Evolutionary conservation across 2,329 filamentous ascomycete species (phyloP), one percentile per base, ranked within the genome.

Genomic region (Apiospora sp.): DNA sequence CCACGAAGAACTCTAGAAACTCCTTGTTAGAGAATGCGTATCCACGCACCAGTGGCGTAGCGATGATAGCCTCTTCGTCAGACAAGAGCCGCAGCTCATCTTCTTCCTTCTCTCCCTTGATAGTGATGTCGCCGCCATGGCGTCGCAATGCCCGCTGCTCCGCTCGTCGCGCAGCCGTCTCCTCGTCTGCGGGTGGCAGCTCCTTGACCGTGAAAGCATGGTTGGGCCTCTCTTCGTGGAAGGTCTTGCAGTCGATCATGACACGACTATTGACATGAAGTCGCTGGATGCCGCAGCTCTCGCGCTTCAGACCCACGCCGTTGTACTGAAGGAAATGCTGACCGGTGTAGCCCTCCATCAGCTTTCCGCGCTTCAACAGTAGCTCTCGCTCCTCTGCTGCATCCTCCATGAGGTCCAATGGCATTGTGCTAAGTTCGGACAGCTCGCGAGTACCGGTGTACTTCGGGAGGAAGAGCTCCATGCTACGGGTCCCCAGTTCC

Each of bases 191-290:
- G 0, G 48, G 27, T 3, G 67, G 24, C 19, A 79, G 74, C 10
- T 74, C 71, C 2, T 30, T 44, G 14, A 81, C 75, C 6, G 69
- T 70, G 72, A 80, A 80, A 0, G 72, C 51, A 46, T 78, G 73
- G 43, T 80, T 77, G 8, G 79, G 73, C 30, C 79, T 77, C 68
- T 79, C 70, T 19, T 79, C 76, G 67, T 80, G 78, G 75, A 78
- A 82, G 3, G 81, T 82, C 69, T 80, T 78, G 72, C 77, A 78
- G 74, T 83, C 81, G 69, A 83, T 76, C 80, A 83, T 82, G 41
- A 83, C 77, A 46, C 80, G 79, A 1, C 81, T 80, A 19, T 77
- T 76, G 22, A 82, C 77, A 68, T 80, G 77, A 61, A 77, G 73
- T 22, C 74, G 73, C 46, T 74, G 75, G 69, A 75, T 75, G 7